These are phyloP conservation scores for Batkoa obscura DNA, from an alignment of 371 early-diverging fungal genomes.

Conservation along the genomic window DNA sequence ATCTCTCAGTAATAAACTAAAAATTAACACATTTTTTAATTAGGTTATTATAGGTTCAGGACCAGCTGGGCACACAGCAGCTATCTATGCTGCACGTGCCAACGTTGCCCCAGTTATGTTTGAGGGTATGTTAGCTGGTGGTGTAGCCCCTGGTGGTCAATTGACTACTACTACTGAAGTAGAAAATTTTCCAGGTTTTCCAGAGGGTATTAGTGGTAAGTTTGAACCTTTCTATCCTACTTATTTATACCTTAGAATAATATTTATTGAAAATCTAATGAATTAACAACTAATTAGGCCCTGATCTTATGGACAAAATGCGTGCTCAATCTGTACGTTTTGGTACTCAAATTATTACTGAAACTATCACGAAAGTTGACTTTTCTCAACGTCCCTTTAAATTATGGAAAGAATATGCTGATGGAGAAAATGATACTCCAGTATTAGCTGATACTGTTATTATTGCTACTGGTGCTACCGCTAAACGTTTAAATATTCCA, in stretches of 20 bases:
- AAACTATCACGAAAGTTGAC: conserved; percentile 78
- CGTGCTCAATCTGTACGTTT: conserved; percentile 60
- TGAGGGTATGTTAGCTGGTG: conserved; percentile 94
- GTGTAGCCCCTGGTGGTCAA: conserved; percentile 45
- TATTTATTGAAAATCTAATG: too few relatives aligned
- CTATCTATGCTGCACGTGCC: conserved; percentile 88
- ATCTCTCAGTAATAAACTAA: too few relatives aligned
- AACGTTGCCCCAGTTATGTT: conserved; percentile 82
- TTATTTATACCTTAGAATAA: conserved; percentile 7
- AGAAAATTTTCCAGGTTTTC: conserved; percentile 68
- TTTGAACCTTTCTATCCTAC: conserved; percentile 6
- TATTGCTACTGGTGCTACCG: conserved; percentile 97
- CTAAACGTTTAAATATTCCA: conserved; percentile 71
- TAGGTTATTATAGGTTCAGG: conserved; percentile 63
- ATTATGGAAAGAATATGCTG: conserved; percentile 61
- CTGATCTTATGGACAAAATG: conserved; percentile 61
- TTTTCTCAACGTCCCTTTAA: conserved; percentile 64
- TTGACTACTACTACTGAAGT: conserved; percentile 84
- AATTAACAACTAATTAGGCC: conserved; percentile 59
- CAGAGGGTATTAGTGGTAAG: conserved; percentile 10
- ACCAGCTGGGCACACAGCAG: conserved; percentile 92
- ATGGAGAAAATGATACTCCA: conserved; percentile 36
- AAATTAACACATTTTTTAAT: too few relatives aligned
- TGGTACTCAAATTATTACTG: conserved; percentile 71
- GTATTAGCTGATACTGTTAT: conserved; percentile 71